These are phyloP conservation scores for Candida tibetensis DNA, from an alignment of 805 yeast species.

Conservation along the genomic window DNA sequence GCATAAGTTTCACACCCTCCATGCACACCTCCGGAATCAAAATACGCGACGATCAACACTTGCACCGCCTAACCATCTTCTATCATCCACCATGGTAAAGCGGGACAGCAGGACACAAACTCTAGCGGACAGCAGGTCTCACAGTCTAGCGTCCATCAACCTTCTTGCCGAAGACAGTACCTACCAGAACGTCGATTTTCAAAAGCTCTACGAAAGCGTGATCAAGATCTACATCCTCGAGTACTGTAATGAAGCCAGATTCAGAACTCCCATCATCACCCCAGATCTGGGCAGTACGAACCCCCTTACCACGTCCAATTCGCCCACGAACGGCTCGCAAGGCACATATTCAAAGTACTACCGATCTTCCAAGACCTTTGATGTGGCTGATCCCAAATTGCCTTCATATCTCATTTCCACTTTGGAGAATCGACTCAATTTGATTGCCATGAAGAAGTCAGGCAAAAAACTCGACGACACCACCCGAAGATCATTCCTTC, in stretches of 20 bases:
- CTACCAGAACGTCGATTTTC: conserved; percentile 18
- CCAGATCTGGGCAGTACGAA: conserved; percentile 1
- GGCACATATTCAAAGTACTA: conserved; percentile 9
- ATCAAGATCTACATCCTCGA: conserved; percentile 56
- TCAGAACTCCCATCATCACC: conserved; percentile 34
- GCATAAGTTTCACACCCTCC: background rate
- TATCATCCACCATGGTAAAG: background rate
- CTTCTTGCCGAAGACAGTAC: conserved; percentile 11
- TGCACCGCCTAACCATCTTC: background rate
- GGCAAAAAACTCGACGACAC: conserved; percentile 40
- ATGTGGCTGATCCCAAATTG: conserved; percentile 24
- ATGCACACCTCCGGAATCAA: no score
- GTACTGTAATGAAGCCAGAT: conserved; percentile 63
- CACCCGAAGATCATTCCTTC: conserved; percentile 55
- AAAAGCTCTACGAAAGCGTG: conserved; percentile 48
- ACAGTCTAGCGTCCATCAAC: conserved; percentile 24
- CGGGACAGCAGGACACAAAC: background rate
- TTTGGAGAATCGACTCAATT: conserved; percentile 42
- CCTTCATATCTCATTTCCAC: conserved; percentile 37
- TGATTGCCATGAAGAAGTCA: conserved; percentile 45
- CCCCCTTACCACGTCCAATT: conserved; percentile 1
- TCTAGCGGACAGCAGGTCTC: conserved; percentile 12
- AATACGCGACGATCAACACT: background rate
- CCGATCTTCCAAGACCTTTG: conserved; percentile 8
- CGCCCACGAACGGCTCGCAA: conserved; percentile 1